Evolutionary conservation across 2,329 filamentous ascomycete genomes (phyloP), one percentile per base, ranked within the genome.

Genomic region (Simplicillium aogashimaense): DNA sequence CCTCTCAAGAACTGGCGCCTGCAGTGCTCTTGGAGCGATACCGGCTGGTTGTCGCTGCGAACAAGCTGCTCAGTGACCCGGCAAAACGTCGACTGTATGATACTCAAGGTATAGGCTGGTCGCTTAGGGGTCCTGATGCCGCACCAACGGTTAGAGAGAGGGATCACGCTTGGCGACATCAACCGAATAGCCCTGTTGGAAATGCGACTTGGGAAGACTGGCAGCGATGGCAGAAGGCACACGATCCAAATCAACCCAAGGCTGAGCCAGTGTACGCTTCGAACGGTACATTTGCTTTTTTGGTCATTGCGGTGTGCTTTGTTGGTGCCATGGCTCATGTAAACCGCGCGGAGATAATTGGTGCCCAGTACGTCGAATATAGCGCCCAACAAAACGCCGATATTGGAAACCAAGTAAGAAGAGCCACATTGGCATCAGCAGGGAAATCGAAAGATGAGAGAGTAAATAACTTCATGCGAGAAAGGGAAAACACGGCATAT

Each of bases 181-280:
- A 57, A 29, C 64, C 67, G 0, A 67, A 66, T 17, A 72, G 61
- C 40, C 59, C 74, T 11, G 71, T 70, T 38, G 63, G 64, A 50
- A 97, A 97, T 58, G 92, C 87, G 1, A 97, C 92, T 0, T 98
- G 92, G 92, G 92, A 98, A 58, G 92, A 98, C 58, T 95, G 89
- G 89, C 86, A 95, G 64, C 72, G 72, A 35, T 94, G 83, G 81
- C 74, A 85, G 50, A 68, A 77, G 29, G 59, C 69, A 58, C 56
- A 43, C 38, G 59, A 67, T 54, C 59, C 69, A 37, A 65, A 69
- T 50, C 54, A 52, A 53, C 58, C 58, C 47, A 65, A 61, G 47
- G 74, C 77, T 50, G 63, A 70, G 46, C 73, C 74, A 0, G 50
- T 80, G 39, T 84, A 79, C 60, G 79, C 90, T 63, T 85, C 83